Percentiles rank a stretch among this genome's conserved stretches.
Conservation (phyloP, 495 filamentous ascomycete genomes). For the Hyaloscypha variabilis region DNA sequence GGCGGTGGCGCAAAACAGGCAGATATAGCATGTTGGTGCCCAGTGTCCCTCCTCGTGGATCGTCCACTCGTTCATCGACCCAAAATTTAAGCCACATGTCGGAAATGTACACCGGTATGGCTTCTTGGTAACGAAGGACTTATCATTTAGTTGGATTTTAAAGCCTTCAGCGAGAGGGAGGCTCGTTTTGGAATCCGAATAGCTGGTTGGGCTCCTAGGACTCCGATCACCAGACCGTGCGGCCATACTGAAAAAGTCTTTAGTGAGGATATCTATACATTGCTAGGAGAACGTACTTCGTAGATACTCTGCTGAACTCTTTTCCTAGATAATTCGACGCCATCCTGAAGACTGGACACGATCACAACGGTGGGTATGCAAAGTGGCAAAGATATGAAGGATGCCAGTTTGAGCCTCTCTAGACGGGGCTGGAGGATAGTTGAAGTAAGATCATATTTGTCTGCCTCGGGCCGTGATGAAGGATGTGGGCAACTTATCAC, state of each 20-base stretch:
- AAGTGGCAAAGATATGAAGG: not conserved
- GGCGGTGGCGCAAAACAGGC: slow-evolving; percentile 6
- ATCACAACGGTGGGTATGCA: not conserved
- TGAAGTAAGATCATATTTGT: not conserved
- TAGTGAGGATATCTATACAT: not conserved
- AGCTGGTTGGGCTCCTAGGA: not conserved
- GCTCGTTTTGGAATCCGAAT: not conserved
- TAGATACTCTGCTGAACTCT: not conserved
- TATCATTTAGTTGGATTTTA: not conserved
- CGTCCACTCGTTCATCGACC: slow-evolving; percentile 1
- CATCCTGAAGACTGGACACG: not conserved
- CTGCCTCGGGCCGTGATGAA: not conserved
- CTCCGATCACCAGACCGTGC: slow-evolving; percentile 1
- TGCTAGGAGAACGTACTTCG: slow-evolving; percentile 1
- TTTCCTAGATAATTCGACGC: not conserved
- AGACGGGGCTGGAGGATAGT: not conserved
- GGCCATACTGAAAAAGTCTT: not conserved
- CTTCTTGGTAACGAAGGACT: not conserved
- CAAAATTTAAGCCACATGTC: not conserved
- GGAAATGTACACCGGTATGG: slow-evolving; percentile 12
- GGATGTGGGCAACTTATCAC: not conserved
- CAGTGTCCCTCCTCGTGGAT: slow-evolving; percentile 11
- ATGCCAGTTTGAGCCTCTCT: not conserved
- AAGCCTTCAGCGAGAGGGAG: not conserved
- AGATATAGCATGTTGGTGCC: slow-evolving; percentile 7